Base-by-base conservation (phyloP, 805 yeast species). In the Candida odintsovae region DNA sequence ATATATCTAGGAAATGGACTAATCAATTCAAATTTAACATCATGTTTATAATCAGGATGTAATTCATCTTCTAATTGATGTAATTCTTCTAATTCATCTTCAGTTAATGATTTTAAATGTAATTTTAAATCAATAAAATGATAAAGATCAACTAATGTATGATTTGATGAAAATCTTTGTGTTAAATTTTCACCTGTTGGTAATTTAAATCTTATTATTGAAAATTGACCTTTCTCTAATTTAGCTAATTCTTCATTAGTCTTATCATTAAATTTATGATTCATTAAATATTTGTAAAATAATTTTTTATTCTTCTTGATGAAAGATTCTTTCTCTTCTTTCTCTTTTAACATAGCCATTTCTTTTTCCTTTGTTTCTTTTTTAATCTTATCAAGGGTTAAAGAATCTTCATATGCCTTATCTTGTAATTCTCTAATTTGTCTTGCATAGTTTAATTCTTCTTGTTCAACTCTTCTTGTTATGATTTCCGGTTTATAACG, bases 341-440 rank as follows among this genome's bases (percentile, higher is more conserved):
- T 21, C 47, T 47, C 43, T 20, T 42, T 36, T 6, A 16, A 12
- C 35, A 41, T 39, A 19, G 44, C 43, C 10, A 36, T 33, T 64
- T 57, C 58, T 40, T 53, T 53, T 41, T 64, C 59, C 51, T 72
- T 76, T 49, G 75, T 68, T 36, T 70, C 64, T 56, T 76, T 76
- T 56, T 82, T 80, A 38, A 71, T 53, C 52, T 68, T 72, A 63
- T 86, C 94, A 41, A 68, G 70, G 31, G 73, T 65, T 43, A 86
- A 65, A 0, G 89, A 80, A 50, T 72, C 75, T 52, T 78, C 73
- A 57, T 80, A 86, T 18, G 87, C 88, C 42, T 69, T 66, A 53
- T 85, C 89, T 61, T 86, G 94, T 51, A 78, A 73, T 53, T 77
- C 75, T 52, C 79, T 74, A 18, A 86, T 65, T 25, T 75, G 66